phyloP scores from a whole-genome alignment of 2,329 filamentous ascomycete genomes.

The Phaeosphaeriaceae sp. region DNA sequence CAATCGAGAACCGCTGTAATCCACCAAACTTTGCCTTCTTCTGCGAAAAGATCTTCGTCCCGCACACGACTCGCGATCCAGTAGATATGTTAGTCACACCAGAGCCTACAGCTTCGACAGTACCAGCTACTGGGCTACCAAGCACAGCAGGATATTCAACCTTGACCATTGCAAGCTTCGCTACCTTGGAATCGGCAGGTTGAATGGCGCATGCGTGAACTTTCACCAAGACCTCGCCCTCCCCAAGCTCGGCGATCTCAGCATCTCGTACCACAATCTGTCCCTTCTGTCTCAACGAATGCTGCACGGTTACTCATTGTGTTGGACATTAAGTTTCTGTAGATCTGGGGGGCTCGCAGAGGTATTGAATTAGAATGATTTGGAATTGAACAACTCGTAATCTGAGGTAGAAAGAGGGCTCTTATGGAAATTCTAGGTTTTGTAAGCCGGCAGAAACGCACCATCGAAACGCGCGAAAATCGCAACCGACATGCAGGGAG shows the following conservation, averaged over 20 bases:
- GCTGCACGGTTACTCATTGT: constrained; percentile 29
- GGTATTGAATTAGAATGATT: background rate
- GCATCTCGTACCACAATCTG: constrained; percentile 21
- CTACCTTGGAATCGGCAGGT: constrained; percentile 38
- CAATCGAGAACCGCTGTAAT: constrained; percentile 22
- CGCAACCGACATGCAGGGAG: background rate
- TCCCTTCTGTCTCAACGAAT: constrained; percentile 24
- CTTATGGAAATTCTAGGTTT: background rate
- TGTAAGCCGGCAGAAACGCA: background rate
- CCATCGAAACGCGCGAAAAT: background rate
- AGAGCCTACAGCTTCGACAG: constrained; percentile 41
- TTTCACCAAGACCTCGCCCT: constrained; percentile 29
- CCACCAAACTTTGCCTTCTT: constrained; percentile 31
- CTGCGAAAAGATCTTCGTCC: constrained; percentile 24
- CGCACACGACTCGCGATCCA: constrained; percentile 44
- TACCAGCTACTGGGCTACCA: constrained; percentile 37
- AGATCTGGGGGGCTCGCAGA: background rate
- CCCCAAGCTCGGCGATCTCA: constrained; percentile 20
- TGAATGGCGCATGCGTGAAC: constrained; percentile 33
- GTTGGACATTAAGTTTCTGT: constrained; percentile 28
- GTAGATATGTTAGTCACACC: constrained; percentile 36
- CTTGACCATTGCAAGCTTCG: constrained; percentile 21
- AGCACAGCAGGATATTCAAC: constrained; percentile 37
- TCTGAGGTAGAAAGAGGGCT: background rate
- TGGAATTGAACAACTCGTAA: background rate